Base-by-base conservation (phyloP, 2,329 filamentous ascomycete species). In the Fusarium sp. region DNA sequence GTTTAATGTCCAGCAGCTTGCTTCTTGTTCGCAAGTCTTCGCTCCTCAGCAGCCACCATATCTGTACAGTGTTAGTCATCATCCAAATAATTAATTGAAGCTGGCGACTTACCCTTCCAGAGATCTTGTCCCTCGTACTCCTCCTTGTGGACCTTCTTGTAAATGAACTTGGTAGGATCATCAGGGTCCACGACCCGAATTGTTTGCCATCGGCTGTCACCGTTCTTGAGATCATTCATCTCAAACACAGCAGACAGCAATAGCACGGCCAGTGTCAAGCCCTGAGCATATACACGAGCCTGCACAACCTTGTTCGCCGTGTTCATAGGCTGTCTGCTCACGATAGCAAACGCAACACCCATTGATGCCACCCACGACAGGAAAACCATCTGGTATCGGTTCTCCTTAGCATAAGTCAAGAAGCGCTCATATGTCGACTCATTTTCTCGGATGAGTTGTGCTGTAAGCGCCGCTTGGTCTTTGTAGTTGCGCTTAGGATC, bases 241-340 rank as follows among this genome's bases (percentile, higher is more conserved):
- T 98, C 94, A 74, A 97, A 92, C 6, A 89, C 91, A 42, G 95
- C 93, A 31, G 90, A 92, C 57, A 92, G 89, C 75, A 97, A 86
- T 50, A 98, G 83, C 43, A 97, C 93, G 66, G 91, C 92, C 46
- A 98, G 83, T 7, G 94, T 97, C 74, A 97, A 83, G 10, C 92
- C 93, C 83, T 98, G 94, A 2, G 94, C 94, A 81, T 97, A 97
- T 68, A 98, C 92, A 87, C 94, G 91, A 26, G 94, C 94, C 85
- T 98, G 94, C 18, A 98, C 94, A 21, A 98, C 83, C 86, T 97
- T 97, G 84, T 98, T 94, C 60, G 87, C 83, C 1, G 89, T 90
- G 50, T 86, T 88, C 46, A 97, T 84, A 66, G 88, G 90, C 79
- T 93, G 93, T 69, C 93, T 88, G 76, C 91, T 89, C 63, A 98